phyloP scores from a whole-genome alignment of 2,329 filamentous ascomycete genomes.

The Drechslerella coelobrocha region DNA sequence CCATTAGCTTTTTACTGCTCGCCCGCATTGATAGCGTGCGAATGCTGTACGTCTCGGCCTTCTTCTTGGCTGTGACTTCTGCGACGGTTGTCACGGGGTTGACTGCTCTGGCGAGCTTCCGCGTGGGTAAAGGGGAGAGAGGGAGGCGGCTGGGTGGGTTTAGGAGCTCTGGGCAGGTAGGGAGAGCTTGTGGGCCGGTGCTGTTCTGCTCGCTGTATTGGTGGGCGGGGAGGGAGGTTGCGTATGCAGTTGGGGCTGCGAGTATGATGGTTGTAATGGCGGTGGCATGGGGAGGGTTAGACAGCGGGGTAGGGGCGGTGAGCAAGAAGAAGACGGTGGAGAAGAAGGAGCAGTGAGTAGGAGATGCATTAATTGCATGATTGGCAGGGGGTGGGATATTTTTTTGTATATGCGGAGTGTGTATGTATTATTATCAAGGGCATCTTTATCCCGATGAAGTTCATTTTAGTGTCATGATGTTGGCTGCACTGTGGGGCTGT shows the following conservation, averaged over 20 bases:
- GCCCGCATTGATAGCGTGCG: conserved; percentile 71
- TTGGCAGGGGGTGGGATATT: neutral
- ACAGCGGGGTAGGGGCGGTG: conserved; percentile 61
- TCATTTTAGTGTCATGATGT: no score
- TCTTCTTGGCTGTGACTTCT: conserved; percentile 84
- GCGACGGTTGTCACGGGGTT: conserved; percentile 93
- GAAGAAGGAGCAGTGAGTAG: conserved; percentile 31
- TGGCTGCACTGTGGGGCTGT: no score
- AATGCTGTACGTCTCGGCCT: conserved; percentile 80
- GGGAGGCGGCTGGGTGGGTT: conserved; percentile 86
- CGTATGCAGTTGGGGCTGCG: conserved; percentile 79
- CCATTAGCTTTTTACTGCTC: conserved; percentile 80
- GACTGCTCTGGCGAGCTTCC: conserved; percentile 89
- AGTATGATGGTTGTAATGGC: conserved; percentile 78
- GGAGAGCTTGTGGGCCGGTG: conserved; percentile 82
- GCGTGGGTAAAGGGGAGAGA: conserved; percentile 78
- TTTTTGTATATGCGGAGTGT: conserved; percentile 1
- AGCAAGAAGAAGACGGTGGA: conserved; percentile 8
- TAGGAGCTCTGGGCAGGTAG: conserved; percentile 73
- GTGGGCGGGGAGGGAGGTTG: conserved; percentile 91
- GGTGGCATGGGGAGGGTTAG: conserved; percentile 70
- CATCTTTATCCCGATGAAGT: no score
- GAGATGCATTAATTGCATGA: no score
- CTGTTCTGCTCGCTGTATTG: conserved; percentile 90
- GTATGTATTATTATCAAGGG: no score